phyloP scores from a whole-genome alignment of 2,329 filamentous ascomycete species.

The Aspergillus sp. region DNA sequence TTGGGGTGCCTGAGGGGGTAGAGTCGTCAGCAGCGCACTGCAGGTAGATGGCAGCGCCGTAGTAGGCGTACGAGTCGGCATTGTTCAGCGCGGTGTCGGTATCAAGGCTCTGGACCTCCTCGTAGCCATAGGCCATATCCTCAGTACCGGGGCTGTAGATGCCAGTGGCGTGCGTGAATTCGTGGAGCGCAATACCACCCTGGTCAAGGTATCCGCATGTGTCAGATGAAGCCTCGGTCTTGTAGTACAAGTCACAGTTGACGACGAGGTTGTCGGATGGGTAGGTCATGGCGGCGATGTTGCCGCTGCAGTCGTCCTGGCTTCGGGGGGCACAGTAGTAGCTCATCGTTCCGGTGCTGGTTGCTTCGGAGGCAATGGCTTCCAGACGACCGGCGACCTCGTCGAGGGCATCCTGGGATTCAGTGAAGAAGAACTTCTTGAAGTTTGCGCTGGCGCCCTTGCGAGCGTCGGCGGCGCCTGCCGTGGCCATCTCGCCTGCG shows the following conservation, averaged over 20 bases:
- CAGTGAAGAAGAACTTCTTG: slow-evolving; percentile 16
- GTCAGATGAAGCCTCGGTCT: background rate
- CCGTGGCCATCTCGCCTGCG: too few species aligned
- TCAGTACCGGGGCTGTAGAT: slow-evolving; percentile 15
- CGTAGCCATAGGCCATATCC: slow-evolving; percentile 14
- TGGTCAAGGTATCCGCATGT: slow-evolving; percentile 10
- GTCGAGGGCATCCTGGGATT: slow-evolving; percentile 1
- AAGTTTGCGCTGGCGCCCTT: slow-evolving; percentile 5
- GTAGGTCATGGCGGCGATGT: slow-evolving; percentile 17
- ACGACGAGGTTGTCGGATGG: slow-evolving; percentile 11
- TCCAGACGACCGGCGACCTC: too few species aligned
- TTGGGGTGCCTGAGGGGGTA: background rate
- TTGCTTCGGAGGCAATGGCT: too few species aligned
- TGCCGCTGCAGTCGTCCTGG: slow-evolving; percentile 7
- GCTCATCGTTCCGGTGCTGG: too few species aligned
- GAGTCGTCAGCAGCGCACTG: slow-evolving; percentile 3
- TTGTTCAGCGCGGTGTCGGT: slow-evolving; percentile 10
- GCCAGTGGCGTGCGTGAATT: slow-evolving; percentile 13
- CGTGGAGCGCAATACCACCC: slow-evolving; percentile 12
- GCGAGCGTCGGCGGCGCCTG: slow-evolving; percentile 13
- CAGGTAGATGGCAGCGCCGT: slow-evolving; percentile 7
- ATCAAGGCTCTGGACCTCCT: slow-evolving; percentile 5
- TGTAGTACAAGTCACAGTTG: slow-evolving; percentile 16
- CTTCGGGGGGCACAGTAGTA: too few species aligned
- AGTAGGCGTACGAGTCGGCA: slow-evolving; percentile 17